Percentiles rank a stretch among this genome's conserved stretches.
Conservation (phyloP, 257 asterid genomes). For the Euphrasia confusa region DNA sequence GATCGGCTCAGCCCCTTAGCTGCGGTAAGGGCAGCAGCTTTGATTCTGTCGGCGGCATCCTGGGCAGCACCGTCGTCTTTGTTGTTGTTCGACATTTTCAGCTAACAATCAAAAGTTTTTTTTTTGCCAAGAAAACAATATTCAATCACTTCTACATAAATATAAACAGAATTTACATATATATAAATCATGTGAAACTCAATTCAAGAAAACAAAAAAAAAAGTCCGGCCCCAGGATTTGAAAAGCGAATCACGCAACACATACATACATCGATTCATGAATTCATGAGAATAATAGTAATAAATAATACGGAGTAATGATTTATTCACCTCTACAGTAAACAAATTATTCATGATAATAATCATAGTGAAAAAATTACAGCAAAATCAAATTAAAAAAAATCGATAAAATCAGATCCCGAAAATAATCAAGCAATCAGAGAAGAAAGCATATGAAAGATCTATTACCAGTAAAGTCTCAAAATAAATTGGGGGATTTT, state of each 20-base stretch:
- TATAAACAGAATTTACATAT: background rate
- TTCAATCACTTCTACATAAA: background rate
- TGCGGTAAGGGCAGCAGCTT: conserved; percentile 82
- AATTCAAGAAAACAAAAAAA: background rate
- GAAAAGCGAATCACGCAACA: background rate
- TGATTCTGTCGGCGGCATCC: conserved; percentile 65
- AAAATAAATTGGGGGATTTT: background rate
- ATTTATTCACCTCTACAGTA: too few relatives aligned
- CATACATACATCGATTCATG: background rate
- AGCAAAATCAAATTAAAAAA: background rate
- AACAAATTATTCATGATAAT: too few relatives aligned
- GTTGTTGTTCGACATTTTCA: conserved; percentile 55
- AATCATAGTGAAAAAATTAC: too few relatives aligned
- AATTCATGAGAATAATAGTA: background rate
- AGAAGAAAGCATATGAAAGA: background rate
- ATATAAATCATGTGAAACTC: background rate
- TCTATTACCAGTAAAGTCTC: background rate
- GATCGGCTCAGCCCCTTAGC: conserved; percentile 98
- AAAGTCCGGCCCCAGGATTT: background rate
- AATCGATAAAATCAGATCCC: conserved; percentile 3
- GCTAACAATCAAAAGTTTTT: conserved; percentile 1
- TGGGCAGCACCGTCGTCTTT: conserved; percentile 50
- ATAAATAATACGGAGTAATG: too few relatives aligned
- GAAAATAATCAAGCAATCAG: background rate
- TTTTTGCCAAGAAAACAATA: background rate